Base-by-base conservation (phyloP, 2,329 filamentous ascomycete genomes). In the Nemania diffusa region DNA sequence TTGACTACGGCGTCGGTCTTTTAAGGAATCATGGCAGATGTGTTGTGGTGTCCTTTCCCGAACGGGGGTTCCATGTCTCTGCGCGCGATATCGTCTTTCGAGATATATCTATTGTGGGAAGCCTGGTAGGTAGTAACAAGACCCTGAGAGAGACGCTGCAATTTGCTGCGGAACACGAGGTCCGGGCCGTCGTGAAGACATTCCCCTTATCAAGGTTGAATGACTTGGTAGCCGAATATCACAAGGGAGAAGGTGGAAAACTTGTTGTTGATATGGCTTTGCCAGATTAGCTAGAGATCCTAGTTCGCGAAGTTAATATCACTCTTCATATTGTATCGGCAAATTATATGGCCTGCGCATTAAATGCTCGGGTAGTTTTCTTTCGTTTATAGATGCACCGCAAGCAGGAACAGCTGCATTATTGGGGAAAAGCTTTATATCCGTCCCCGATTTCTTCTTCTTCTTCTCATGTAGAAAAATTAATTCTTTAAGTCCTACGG, bases 31-130 rank as follows among this genome's bases (percentile, higher is more conserved):
- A 84, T 59, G 81, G 81, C 0, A 80, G 73, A n/a, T 83, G 81
- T 66, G 79, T 84, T 5, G 72, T 83, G 0, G 82, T 84, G 1
- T 83, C 81, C 0, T 84, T 84, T 71, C 82, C 82, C 0, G 78
- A 81, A 52, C 73, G 77, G 11, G 81, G 81, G 0, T 83, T 83
- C 64, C 78, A 80, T 22, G 64, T 83, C n/a, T 80, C 79, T 0
- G 77, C 81, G 2, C 68, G 76, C 15, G 81, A 83, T 66, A 65
- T 83, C 1, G 81, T 84, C 1, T 83, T 82, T 57, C 72, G 81
- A n/a, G 79, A 82, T 63, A 82, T 83, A 37, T 77, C 74, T 0
- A 76, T 83, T 13, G 72, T 79, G 22, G 81, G 81, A 0, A 82
- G 79, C 64, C 71, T 83, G 13, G 78, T 83, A 5, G 81, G 81